phyloP scores from a whole-genome alignment of 192 early-diverging fungal species.

The Coemansia sp. region DNA sequence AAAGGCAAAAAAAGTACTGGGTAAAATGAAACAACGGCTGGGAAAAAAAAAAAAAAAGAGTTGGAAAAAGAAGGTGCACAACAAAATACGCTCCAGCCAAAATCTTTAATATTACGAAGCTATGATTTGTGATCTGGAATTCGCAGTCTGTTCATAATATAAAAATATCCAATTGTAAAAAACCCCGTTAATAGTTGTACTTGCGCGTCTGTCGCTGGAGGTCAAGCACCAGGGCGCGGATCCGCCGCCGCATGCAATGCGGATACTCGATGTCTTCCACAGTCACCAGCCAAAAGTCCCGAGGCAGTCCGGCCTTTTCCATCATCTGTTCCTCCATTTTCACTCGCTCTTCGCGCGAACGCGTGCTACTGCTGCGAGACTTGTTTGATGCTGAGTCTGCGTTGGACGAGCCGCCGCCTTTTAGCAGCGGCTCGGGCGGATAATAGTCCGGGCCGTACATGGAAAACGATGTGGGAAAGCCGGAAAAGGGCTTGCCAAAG shows the following conservation, averaged over 20 bases:
- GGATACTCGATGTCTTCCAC: conserved; percentile 56
- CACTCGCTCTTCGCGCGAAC: conserved; percentile 34
- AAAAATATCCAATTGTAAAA: too few relatives aligned
- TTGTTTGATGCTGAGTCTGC: background rate
- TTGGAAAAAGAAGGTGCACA: too few relatives aligned
- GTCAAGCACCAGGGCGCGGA: conserved; percentile 38
- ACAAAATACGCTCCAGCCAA: too few relatives aligned
- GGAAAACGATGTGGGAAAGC: conserved; percentile 33
- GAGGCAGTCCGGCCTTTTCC: conserved; percentile 45
- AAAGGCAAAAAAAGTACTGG: too few relatives aligned
- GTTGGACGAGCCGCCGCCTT: conserved; percentile 22
- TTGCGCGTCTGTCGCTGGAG: conserved; percentile 6
- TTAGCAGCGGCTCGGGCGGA: conserved; percentile 25
- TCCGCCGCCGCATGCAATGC: conserved; percentile 46
- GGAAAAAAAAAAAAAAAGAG: too few relatives aligned
- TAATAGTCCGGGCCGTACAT: conserved; percentile 8
- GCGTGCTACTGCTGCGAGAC: background rate
- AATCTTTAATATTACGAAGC: too few relatives aligned
- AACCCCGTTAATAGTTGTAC: background rate
- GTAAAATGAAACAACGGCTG: too few relatives aligned
- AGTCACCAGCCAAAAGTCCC: conserved; percentile 53
- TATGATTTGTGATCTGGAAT: too few relatives aligned
- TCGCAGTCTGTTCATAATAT: too few relatives aligned
- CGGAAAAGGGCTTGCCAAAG: conserved; percentile 30
- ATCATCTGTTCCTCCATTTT: conserved; percentile 38